Base-by-base conservation (phyloP, 345 rosid species). In the rapeseed (Brassica napus) region DNA sequence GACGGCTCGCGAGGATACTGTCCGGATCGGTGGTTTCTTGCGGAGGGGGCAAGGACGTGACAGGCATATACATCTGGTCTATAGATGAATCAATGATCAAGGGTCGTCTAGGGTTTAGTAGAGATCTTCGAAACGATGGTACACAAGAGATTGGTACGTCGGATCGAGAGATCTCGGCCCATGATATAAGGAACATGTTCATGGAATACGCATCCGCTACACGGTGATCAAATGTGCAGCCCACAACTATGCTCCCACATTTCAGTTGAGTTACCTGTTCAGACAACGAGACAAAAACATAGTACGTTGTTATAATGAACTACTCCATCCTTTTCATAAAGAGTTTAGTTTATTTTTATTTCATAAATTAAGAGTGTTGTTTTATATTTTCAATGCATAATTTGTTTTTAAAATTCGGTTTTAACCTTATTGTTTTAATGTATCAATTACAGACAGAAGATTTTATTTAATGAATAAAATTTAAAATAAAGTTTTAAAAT, bases 191-290 rank as follows among this genome's bases (percentile, higher is more conserved):
- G 74, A 92, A 89, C 92, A 92, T 86, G 78, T 92, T 90, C 82
- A 80, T 74, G 4, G 97, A 90, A 80, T 86, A 84, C 5, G 95
- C 97, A 63, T 92, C 95, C 3, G 95, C 87, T 54, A 88, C 68
- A 57, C 97, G 93, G 58, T 92, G 97, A 77, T 92, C 97, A 60
- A 90, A 92, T 23, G 90, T 77, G 76, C 94, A 88, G 3, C 77
- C 94, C 72, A 90, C 87, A 54, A 89, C 89, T 28, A 89, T 16
- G 26, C 93, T 87, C 4, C 93, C 95, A 55, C 97, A 90, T 76
- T 83, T 85, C 1, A 92, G 86, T 42, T 88, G 80, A 0, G 97
- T 88, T 47, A 75, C 92, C 94, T 92, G 74, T 61, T 67, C 15
- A 64, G 12, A 71, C 65, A 77, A 14, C 30, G 1, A 31, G 24